These are phyloP conservation scores for Neurospora sp. DNA, from an alignment of 2,329 filamentous ascomycete genomes.

Conservation along the genomic window DNA sequence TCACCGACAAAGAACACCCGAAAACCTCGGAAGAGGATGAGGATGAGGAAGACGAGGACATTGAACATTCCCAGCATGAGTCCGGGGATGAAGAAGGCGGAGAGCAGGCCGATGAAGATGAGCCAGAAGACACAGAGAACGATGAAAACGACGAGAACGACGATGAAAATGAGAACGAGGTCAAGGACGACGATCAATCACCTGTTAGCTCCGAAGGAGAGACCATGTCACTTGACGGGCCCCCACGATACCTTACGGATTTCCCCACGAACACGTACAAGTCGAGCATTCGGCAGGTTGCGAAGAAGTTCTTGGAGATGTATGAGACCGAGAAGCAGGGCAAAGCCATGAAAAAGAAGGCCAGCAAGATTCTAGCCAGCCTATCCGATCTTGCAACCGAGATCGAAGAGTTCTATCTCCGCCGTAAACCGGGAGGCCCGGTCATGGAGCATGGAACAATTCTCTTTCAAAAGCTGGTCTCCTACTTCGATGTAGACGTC, in stretches of 20 bases:
- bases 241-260: conserved; percentile 39
- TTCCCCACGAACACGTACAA: conserved; percentile 54
- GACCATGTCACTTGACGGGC: conserved; percentile 52
- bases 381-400: conserved; percentile 62
- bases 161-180: conserved; percentile 40
- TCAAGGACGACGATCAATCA: conserved; percentile 56
- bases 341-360: conserved; percentile 67
- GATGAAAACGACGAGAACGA: conserved; percentile 45
- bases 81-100: conserved; percentile 24
- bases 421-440: conserved; percentile 36
- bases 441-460: conserved; percentile 43
- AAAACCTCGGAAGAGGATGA: conserved; percentile 13
- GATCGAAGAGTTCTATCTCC: conserved; percentile 61
- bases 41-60: conserved; percentile 22
- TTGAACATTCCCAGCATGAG: conserved; percentile 14
- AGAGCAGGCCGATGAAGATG: conserved; percentile 25
- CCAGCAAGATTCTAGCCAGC: conserved; percentile 61
- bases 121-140: conserved; percentile 40
- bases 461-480: conserved; percentile 66
- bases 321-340: conserved; percentile 70
- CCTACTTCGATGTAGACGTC: conserved; percentile 81
- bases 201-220: conserved; percentile 56
- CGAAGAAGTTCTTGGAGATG: conserved; percentile 71
- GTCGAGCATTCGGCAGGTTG: conserved; percentile 63
- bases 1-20: conserved; percentile 14